Percentiles rank a stretch among this genome's conserved stretches.
Conservation (phyloP, 441 rosid genomes). For the Lagerstroemia fauriei region DNA sequence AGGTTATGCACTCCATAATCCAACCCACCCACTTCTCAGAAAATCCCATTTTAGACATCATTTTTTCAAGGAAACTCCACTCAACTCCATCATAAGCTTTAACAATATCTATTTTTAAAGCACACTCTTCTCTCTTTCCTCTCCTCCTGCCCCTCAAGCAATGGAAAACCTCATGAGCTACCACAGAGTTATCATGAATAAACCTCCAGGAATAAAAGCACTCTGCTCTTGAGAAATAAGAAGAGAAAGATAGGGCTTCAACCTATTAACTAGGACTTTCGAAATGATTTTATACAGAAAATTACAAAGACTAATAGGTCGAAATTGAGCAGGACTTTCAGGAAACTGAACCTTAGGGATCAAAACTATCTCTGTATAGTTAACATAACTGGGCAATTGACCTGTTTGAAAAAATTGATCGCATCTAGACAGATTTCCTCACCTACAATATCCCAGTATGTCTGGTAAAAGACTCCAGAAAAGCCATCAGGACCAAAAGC, state of each 20-base stretch:
- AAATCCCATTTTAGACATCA: background rate
- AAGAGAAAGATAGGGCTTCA: background rate
- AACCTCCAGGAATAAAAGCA: background rate
- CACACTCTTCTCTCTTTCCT: too few relatives aligned
- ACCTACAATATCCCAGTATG: background rate
- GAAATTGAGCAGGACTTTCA: background rate
- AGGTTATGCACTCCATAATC: background rate
- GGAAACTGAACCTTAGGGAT: background rate
- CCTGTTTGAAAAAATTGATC: background rate
- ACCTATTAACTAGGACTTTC: background rate
- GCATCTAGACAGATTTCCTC: background rate
- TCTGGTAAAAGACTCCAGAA: background rate
- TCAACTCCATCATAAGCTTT: background rate
- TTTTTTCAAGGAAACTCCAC: background rate
- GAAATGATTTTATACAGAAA: background rate
- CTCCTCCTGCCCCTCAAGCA: too few relatives aligned
- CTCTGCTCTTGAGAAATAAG: background rate
- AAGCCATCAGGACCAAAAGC: conserved; percentile 5
- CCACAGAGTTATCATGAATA: too few relatives aligned
- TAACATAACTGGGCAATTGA: background rate
- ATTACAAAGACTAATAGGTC: background rate
- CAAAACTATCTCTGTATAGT: background rate
- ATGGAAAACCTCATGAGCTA: too few relatives aligned
- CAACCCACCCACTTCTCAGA: background rate
- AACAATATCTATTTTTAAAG: too few relatives aligned